Percentiles rank a stretch among this genome's conserved stretches.
Conservation (phyloP, 306 rosid genomes). For the Dalbergia cultrata region DNA sequence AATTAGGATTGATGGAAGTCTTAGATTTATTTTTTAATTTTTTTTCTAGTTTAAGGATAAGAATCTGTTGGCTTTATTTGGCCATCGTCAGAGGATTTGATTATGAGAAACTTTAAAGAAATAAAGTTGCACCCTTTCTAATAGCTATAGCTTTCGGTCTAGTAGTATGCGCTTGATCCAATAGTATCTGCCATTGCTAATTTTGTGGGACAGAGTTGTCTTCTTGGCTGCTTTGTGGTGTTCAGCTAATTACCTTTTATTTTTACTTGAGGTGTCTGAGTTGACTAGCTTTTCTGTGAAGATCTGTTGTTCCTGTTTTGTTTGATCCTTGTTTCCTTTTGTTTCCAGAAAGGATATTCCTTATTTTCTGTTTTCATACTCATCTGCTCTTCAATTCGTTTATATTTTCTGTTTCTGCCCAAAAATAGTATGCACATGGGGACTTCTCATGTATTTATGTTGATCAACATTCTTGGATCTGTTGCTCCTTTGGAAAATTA, state of each 20-base stretch:
- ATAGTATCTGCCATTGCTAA: background rate
- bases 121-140: too few relatives aligned
- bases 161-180: too few relatives aligned
- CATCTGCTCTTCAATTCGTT: conserved; percentile 12
- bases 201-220: conserved; percentile 12
- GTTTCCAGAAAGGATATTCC: background rate
- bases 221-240: conserved; percentile 13
- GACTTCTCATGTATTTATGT: conserved; percentile 18
- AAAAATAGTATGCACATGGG: background rate
- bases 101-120: too few relatives aligned
- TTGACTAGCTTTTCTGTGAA: background rate
- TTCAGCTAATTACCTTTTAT: background rate
- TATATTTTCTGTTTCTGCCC: background rate
- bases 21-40: background rate
- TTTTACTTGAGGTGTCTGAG: background rate
- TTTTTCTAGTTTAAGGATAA: background rate
- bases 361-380: conserved; percentile 18
- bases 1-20: background rate
- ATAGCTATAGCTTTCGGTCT: too few relatives aligned
- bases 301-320: conserved; percentile 1
- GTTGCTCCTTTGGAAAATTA: conserved; percentile 15
- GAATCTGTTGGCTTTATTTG: background rate
- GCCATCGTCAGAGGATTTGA: too few relatives aligned
- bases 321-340: conserved; percentile 14
- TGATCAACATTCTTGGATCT: conserved; percentile 21